Conservation (phyloP, 2,329 filamentous ascomycete species). For the Monosporascus sp. region DNA sequence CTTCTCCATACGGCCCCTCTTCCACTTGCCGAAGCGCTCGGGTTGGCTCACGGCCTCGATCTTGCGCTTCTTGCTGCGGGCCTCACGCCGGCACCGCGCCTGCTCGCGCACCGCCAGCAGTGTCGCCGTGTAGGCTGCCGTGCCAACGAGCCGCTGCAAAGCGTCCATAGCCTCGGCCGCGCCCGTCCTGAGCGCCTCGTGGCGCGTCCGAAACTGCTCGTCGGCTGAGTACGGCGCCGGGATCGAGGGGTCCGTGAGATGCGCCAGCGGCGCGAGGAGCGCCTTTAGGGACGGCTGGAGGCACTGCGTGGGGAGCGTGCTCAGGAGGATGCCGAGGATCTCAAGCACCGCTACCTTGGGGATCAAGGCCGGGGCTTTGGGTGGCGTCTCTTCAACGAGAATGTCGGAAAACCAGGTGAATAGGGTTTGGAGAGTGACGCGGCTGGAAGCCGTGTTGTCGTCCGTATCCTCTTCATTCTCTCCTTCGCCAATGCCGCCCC, state of each 20-base stretch:
- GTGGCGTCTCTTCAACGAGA: slow-evolving; percentile 67
- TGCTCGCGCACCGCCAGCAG: slow-evolving; percentile 67
- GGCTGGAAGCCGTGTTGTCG: slow-evolving; percentile 27
- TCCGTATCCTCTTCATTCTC: slow-evolving; percentile 22
- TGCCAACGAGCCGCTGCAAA: slow-evolving; percentile 82
- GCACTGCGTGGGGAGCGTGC: slow-evolving; percentile 51
- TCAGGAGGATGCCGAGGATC: slow-evolving; percentile 64
- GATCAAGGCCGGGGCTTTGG: slow-evolving; percentile 57
- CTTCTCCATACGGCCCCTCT: slow-evolving; percentile 77
- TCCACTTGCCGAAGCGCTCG: slow-evolving; percentile 70
- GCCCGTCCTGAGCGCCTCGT: slow-evolving; percentile 65
- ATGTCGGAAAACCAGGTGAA: slow-evolving; percentile 74
- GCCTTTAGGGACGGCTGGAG: slow-evolving; percentile 59
- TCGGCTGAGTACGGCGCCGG: slow-evolving; percentile 66
- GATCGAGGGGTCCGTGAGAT: slow-evolving; percentile 76
- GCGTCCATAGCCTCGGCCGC: slow-evolving; percentile 73
- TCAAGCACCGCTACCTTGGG: slow-evolving; percentile 73
- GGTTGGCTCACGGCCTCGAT: slow-evolving; percentile 82
- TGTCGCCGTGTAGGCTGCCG: slow-evolving; percentile 68
- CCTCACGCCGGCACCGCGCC: slow-evolving; percentile 66
- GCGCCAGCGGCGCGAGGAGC: slow-evolving; percentile 60
- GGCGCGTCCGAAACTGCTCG: slow-evolving; percentile 60
- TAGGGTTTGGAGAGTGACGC: slow-evolving; percentile 59
- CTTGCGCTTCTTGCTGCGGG: slow-evolving; percentile 76
- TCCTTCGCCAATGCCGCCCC: slow-evolving; percentile 27